Evolutionary conservation across 805 yeast species (phyloP), one percentile per base, ranked within the genome.

Genomic region (Metschnikowia cubensis): DNA sequence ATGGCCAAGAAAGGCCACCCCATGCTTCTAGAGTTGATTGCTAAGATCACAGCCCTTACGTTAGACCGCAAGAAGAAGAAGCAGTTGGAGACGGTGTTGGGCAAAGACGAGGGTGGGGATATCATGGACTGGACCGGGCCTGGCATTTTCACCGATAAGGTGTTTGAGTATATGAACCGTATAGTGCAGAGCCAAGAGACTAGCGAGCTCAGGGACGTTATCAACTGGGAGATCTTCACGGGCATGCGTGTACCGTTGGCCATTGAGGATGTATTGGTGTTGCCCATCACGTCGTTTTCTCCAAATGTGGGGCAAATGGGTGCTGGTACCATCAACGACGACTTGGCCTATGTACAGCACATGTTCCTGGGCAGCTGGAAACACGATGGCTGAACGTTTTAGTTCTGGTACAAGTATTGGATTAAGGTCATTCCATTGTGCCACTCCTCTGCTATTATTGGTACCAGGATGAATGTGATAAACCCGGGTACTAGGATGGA

Each of bases 51-150:
- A 0, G 84, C 87, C 36, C 76, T 81, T 20, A 92, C 98, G 0
- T 68, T 88, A 34, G 66, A 77, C 32, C 78, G 84, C 51, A 69
- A 77, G 53, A 53, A 60, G 15, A 66, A 68, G n/a, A 83, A 83
- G 0, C 62, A 63, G 3, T 70, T 87, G 48, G 62, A 64, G 0
- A 67, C 73, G 45, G 70, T 80, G 0, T 69, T 75, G 42, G 84
- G 87, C 5, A 79, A 81, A 56, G 84, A 84, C 54, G 69, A 74
- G 7, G 96, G 95, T 5, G 83, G 83, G 18, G 90, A 85, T 62
- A 80, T 89, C 47, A 88, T 89, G 95, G 80, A 85, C 61, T 89
- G 96, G 96, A 89, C 98, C 0, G 99, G 99, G 0, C 96, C 98
- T 0, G 98, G 96, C 1, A 81, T 89, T 20, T 94, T 91, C 82